Evolutionary conservation across 2,329 filamentous ascomycete species (phyloP).

Genomic region (Sordariomycetes sp.): DNA sequence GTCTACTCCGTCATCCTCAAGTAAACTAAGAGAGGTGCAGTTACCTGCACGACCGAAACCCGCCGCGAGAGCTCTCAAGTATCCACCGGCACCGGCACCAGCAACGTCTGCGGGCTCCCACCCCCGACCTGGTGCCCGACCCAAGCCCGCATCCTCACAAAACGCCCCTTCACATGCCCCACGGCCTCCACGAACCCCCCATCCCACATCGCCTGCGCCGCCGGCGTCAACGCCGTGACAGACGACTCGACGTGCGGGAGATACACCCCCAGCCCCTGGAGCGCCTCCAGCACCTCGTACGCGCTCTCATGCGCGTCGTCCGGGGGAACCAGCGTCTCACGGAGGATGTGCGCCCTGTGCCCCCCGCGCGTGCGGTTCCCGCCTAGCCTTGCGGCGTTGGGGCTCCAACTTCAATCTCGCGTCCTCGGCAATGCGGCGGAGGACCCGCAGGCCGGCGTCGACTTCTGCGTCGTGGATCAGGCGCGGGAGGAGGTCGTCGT

Average conservation of each 20-base stretch:
- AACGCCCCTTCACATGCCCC: constrained; percentile 8
- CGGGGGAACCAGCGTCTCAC: constrained; percentile 14
- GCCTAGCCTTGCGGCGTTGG: constrained; percentile 13
- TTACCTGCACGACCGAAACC: too few relatives aligned
- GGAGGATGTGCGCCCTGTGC: constrained; percentile 10
- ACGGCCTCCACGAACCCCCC: constrained; percentile 15
- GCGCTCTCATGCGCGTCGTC: constrained; percentile 4
- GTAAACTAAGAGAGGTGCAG: too few relatives aligned
- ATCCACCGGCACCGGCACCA: constrained; percentile 7
- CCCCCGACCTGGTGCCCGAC: constrained; percentile 5
- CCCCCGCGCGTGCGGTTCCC: constrained; percentile 12
- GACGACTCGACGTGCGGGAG: constrained; percentile 16
- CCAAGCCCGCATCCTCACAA: constrained; percentile 17
- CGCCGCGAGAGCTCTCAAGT: too few relatives aligned
- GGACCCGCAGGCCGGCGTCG: constrained; percentile 13
- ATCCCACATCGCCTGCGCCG: constrained; percentile 20
- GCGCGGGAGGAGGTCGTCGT: constrained; percentile 11
- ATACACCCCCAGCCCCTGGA: constrained; percentile 18
- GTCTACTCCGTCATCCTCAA: too few relatives aligned
- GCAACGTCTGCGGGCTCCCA: constrained; percentile 7
- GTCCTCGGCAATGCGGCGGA: constrained; percentile 12
- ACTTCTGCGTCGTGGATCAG: constrained; percentile 16
- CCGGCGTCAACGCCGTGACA: constrained; percentile 15
- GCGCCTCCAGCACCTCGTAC: constrained; percentile 13
- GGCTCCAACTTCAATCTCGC: constrained; percentile 11